Percentiles rank a stretch among this genome's conserved stretches.
Evolutionary conservation across 768 basidiomycete species (phyloP).

Genomic region (Tylopilus felleus): DNA sequence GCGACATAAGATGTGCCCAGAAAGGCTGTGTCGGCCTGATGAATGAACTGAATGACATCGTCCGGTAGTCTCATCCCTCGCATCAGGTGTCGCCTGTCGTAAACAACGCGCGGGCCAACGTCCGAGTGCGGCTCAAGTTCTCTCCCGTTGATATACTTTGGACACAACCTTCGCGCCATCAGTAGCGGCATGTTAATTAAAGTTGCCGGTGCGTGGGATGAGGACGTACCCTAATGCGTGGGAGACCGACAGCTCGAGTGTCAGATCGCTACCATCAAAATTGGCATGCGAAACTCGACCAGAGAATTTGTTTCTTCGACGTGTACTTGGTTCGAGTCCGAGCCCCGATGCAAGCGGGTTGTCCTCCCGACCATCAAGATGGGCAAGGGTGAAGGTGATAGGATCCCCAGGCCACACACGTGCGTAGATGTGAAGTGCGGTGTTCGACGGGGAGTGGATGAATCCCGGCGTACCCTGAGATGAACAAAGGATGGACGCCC

Average conservation of each 20-base stretch:
- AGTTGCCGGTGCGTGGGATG: not conserved
- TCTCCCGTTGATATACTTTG: no score
- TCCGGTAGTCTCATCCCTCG: slow-evolving; percentile 41
- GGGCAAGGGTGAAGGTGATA: slow-evolving; percentile 36
- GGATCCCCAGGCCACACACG: slow-evolving; percentile 49
- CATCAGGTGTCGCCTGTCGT: no score
- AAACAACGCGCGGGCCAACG: no score
- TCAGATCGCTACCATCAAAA: slow-evolving; percentile 26
- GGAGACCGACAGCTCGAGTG: slow-evolving; percentile 46
- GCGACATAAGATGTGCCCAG: slow-evolving; percentile 44
- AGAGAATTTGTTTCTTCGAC: slow-evolving; percentile 62
- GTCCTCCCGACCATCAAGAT: slow-evolving; percentile 8
- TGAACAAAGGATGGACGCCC: slow-evolving; percentile 34
- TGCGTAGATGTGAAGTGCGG: slow-evolving; percentile 6
- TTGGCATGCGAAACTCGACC: slow-evolving; percentile 40
- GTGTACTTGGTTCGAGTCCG: slow-evolving; percentile 54
- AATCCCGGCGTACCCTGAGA: slow-evolving; percentile 25
- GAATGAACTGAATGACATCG: slow-evolving; percentile 47
- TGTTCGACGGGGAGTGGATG: slow-evolving; percentile 26
- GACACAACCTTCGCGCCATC: no score
- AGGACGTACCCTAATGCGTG: slow-evolving; percentile 52
- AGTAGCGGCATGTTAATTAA: not conserved
- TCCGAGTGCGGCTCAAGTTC: no score
- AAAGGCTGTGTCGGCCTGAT: slow-evolving; percentile 50
- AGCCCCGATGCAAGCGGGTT: slow-evolving; percentile 49